These are phyloP conservation scores for Quercus wislizeni DNA, from an alignment of 306 rosid species.

Conservation along the genomic window DNA sequence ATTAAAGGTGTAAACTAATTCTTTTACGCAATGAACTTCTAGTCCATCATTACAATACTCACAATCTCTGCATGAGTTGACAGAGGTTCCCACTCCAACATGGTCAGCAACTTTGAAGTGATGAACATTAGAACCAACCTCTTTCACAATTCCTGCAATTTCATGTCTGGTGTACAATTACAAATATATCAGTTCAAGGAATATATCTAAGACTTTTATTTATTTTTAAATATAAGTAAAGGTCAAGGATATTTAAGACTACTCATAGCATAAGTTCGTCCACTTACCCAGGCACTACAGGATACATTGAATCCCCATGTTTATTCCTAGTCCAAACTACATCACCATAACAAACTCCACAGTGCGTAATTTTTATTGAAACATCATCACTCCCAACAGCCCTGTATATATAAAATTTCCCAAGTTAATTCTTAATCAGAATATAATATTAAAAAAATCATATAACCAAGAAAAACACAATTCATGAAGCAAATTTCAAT, in stretches of 20 bases:
- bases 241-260: background rate
- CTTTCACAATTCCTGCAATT: constrained; percentile 48
- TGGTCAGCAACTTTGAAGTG: constrained; percentile 50
- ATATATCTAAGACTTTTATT: too few relatives aligned
- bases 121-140: constrained; percentile 38
- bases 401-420: constrained; percentile 19
- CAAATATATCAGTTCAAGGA: background rate
- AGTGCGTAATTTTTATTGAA: constrained; percentile 40
- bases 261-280: background rate
- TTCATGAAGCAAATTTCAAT: background rate
- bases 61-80: constrained; percentile 53
- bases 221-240: too few relatives aligned
- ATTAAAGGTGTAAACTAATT: constrained; percentile 38
- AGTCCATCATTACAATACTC: constrained; percentile 32
- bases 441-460: background rate
- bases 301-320: constrained; percentile 40
- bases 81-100: constrained; percentile 50
- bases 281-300: constrained; percentile 45
- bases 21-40: constrained; percentile 33
- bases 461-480: background rate
- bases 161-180: constrained; percentile 38
- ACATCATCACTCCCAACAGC: constrained; percentile 38
- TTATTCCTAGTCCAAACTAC: constrained; percentile 39
- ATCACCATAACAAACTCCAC: constrained; percentile 53
- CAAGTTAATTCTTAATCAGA: background rate